Conservation (phyloP, 768 basidiomycete species). For the Lactifluus subvellereus region DNA sequence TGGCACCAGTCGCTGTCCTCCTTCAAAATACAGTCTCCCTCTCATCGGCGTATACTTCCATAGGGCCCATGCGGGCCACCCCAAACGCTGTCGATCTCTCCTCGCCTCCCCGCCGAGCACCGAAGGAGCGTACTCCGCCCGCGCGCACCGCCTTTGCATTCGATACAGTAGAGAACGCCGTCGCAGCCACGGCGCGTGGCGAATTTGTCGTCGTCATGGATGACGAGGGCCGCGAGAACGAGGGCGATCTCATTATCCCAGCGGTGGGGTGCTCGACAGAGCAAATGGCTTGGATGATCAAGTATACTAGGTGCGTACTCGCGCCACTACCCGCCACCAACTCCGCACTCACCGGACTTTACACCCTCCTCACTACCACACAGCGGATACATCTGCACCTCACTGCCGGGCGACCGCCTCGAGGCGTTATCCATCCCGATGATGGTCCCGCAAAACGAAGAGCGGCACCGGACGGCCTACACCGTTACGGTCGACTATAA, state of each 20-base stretch:
- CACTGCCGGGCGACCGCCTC: constrained; percentile 71
- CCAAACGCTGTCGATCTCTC: constrained; percentile 9
- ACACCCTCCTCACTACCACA: neutral
- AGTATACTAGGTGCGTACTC: constrained; percentile 75
- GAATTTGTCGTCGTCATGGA: constrained; percentile 98
- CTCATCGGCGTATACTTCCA: neutral
- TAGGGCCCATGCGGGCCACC: neutral
- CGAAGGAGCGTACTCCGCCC: constrained; percentile 24
- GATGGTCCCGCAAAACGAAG: constrained; percentile 92
- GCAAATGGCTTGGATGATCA: constrained; percentile 99
- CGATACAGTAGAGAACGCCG: constrained; percentile 73
- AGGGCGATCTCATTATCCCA: constrained; percentile 92
- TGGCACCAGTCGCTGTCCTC: constrained; percentile 16
- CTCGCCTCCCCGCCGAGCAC: constrained; percentile 26
- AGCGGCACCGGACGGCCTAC: constrained; percentile 90
- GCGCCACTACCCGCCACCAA: neutral
- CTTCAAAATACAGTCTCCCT: neutral
- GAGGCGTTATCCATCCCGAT: constrained; percentile 77
- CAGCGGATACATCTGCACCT: constrained; percentile 92
- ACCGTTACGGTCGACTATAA: constrained; percentile 93
- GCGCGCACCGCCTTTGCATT: constrained; percentile 50
- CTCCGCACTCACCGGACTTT: constrained; percentile 16
- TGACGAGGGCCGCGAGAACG: constrained; percentile 93
- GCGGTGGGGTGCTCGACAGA: constrained; percentile 82
- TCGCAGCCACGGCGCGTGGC: constrained; percentile 68